These are phyloP conservation scores for Dioscorea zingiberensis DNA, from an alignment of 106 monocot species.

Conservation along the genomic window DNA sequence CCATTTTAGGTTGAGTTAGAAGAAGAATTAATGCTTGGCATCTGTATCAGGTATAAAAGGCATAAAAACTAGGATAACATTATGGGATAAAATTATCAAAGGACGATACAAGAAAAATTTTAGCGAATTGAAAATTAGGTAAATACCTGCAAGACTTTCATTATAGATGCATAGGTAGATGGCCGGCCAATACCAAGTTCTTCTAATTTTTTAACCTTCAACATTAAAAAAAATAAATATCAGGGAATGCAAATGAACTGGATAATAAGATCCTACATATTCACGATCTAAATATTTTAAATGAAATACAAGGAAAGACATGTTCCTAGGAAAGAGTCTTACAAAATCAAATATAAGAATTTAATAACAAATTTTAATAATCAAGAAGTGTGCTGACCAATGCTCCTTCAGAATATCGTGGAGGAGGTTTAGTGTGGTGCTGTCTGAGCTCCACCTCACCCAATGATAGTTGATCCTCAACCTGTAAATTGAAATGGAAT, in stretches of 20 bases:
- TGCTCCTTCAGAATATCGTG: conserved; percentile 80
- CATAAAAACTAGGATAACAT: too few species aligned
- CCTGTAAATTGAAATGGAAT: conserved; percentile 27
- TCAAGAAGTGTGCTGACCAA: conserved; percentile 35
- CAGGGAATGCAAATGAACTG: not conserved
- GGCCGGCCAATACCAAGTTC: conserved; percentile 99
- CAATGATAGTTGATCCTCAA: conserved; percentile 48
- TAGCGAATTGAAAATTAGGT: too few species aligned
- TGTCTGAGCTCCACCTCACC: conserved; percentile 47
- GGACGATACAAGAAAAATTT: too few species aligned
- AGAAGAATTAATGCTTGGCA: too few species aligned
- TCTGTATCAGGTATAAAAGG: too few species aligned
- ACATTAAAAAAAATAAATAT: not conserved
- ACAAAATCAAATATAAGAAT: not conserved
- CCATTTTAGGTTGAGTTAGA: too few species aligned
- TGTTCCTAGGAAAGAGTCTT: not conserved
- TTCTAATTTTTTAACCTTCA: conserved; percentile 90
- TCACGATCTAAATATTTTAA: not conserved
- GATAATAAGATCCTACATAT: not conserved
- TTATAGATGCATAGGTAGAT: conserved; percentile 90
- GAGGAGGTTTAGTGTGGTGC: conserved; percentile 78
- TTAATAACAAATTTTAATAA: not conserved
- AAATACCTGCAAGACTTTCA: conserved; percentile 87
- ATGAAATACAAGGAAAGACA: not conserved
- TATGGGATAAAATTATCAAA: too few species aligned